These are phyloP conservation scores for Trichosanthes truncata DNA, from an alignment of 306 rosid species.

Conservation along the genomic window DNA sequence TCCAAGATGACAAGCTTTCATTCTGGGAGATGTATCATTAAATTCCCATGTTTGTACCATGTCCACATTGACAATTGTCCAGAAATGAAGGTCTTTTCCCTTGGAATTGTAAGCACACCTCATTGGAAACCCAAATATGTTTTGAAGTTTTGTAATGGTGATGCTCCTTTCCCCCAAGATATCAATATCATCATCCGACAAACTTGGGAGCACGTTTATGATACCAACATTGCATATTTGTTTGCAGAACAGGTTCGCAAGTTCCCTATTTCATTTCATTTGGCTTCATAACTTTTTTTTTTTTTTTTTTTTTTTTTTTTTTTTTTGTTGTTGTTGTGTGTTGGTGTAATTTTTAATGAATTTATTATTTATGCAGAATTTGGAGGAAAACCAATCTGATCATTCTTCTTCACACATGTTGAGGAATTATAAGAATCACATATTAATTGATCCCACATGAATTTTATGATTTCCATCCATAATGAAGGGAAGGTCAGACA, in stretches of 20 bases:
- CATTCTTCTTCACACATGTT: background rate
- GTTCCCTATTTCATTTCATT: no score
- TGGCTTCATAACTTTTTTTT: no score
- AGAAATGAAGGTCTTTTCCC: background rate
- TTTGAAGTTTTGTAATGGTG: background rate
- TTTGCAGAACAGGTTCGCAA: background rate
- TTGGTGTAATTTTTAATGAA: no score
- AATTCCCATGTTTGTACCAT: background rate
- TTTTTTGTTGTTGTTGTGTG: no score
- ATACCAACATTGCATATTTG: background rate
- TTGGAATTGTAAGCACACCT: background rate
- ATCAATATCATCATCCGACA: background rate
- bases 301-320: no score
- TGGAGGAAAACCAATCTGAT: background rate
- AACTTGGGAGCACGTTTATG: background rate
- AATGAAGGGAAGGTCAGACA: no score
- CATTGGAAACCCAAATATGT: background rate
- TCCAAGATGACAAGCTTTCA: background rate
- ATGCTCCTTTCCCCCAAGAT: background rate
- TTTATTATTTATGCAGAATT: background rate
- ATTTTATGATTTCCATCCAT: no score
- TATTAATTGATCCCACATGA: no score
- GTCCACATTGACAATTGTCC: background rate
- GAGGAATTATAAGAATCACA: background rate
- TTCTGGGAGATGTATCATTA: background rate